Base-by-base conservation (phyloP, 139 green algal species). In the Volvox reticuliferus region DNA sequence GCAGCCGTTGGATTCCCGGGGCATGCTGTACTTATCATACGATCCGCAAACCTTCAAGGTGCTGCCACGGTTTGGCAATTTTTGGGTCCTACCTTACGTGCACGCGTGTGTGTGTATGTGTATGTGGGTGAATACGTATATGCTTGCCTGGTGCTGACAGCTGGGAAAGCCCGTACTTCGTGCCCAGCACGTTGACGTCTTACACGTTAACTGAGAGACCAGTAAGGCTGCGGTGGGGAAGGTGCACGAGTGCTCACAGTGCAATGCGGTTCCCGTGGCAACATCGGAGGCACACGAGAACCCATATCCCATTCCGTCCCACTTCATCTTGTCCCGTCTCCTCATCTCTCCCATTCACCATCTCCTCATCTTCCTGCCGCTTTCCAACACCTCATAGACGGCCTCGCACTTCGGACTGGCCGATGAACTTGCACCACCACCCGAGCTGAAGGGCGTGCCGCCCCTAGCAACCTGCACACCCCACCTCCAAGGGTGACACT, bases 11-110 rank as follows among this genome's bases (percentile, higher is more conserved):
- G 82, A 88, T 36, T 55, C 82, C 21, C 63, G 63, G 3, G 82
- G 82, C 33, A 77, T 61, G 32, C 82, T 62, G 82, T 88, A 88
- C 82, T 26, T 88, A 35, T 88, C 82, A 35, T 88, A 88, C 82
- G 65, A 88, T 22, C 63, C 82, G 33, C 63, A 19, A 19, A 36
- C 69, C 0, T 88, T 88, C 20, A 35, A 88, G 62, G 82, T 88
- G 26, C n/a, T n/a, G n/a, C n/a, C 63, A 62, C 2, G 33, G 61
- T 26, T 85, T 13, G 37, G 61, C n/a, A 5, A 32, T 2, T 36
- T 19, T 12, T 5, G 77, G 21, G 33, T n/a, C 32, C 17, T 63
- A 36, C 77, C 33, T 62, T 63, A 21, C 55, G 1, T 61, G n/a
- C n/a, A n/a, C n/a, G n/a, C n/a, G n/a, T n/a, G n/a, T n/a, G n/a